Evolutionary conservation across 2,329 filamentous ascomycete species (phyloP).

Genomic region (Curvularia eragrostidis): DNA sequence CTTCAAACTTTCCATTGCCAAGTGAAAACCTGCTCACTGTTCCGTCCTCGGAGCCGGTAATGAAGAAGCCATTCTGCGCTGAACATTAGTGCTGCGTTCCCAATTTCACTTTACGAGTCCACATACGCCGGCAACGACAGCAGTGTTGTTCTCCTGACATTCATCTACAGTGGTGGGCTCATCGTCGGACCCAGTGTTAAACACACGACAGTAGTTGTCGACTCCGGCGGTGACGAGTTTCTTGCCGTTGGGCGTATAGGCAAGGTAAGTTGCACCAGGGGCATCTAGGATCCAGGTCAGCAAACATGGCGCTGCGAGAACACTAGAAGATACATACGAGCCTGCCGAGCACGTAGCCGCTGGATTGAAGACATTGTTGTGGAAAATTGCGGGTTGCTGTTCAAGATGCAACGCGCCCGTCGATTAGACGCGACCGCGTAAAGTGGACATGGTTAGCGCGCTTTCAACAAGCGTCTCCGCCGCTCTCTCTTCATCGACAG

Average conservation of each 20-base stretch:
- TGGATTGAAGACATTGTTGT: constrained; percentile 21
- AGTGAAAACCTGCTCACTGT: constrained; percentile 95
- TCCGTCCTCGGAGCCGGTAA: constrained; percentile 91
- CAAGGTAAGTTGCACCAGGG: constrained; percentile 82
- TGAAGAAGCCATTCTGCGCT: constrained; percentile 75
- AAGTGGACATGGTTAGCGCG: constrained; percentile 17
- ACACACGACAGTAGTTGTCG: constrained; percentile 92
- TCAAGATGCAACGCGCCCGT: constrained; percentile 11
- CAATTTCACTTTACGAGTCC: neutral
- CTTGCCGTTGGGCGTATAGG: constrained; percentile 87
- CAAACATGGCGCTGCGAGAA: neutral
- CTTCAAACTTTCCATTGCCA: constrained; percentile 74
- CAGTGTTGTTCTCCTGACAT: constrained; percentile 82
- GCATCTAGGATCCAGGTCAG: constrained; percentile 65
- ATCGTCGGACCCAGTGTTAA: constrained; percentile 87
- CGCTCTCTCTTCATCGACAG: neutral
- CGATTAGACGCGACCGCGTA: constrained; percentile 17
- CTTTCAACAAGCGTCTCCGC: constrained; percentile 12
- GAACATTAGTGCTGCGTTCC: constrained; percentile 24
- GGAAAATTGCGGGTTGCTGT: constrained; percentile 7
- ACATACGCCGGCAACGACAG: constrained; percentile 72
- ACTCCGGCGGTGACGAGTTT: constrained; percentile 90
- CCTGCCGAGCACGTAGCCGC: constrained; percentile 41
- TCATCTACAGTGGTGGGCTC: constrained; percentile 94
- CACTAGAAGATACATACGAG: constrained; percentile 32